These are phyloP conservation scores for Eremothecium cymbalariae DNA, from an alignment of 1,139 yeast genomes.

Conservation along the genomic window DNA sequence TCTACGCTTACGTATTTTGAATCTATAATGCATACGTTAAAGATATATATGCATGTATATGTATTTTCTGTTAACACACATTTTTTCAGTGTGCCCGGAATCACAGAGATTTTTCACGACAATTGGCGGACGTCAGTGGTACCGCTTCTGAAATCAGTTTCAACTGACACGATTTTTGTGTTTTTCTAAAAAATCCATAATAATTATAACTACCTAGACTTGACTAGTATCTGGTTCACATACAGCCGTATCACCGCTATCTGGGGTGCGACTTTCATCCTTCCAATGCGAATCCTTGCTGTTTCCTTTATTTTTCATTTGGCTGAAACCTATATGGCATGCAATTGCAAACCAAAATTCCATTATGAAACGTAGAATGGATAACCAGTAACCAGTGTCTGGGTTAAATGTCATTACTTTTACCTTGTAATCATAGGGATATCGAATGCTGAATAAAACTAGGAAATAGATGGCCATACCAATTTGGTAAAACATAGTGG, in stretches of 20 bases:
- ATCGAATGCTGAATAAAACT: constrained; percentile 4
- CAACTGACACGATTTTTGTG: no score
- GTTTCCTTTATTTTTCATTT: neutral
- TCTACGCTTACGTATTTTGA: no score
- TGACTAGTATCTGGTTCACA: neutral
- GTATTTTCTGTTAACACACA: neutral
- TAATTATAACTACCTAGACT: neutral
- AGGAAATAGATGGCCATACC: constrained; percentile 6
- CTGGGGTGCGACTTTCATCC: constrained; percentile 1
- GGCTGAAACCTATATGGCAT: constrained; percentile 3
- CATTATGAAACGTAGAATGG: constrained; percentile 4
- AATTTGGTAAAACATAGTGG: constrained; percentile 4
- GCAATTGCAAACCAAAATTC: constrained; percentile 5
- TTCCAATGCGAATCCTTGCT: neutral
- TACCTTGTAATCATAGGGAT: constrained; percentile 5
- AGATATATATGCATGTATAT: neutral
- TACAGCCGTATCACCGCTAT: constrained; percentile 5
- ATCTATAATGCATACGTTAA: no score
- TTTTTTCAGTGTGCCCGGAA: constrained; percentile 1
- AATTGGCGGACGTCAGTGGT: no score
- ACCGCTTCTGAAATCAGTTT: no score
- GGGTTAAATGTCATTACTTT: constrained; percentile 6
- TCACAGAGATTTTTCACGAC: no score
- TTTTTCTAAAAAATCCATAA: neutral
- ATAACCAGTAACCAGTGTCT: constrained; percentile 5